Evolutionary conservation across 2,329 filamentous ascomycete genomes (phyloP).

Genomic region (Stachybotrys echinatus): DNA sequence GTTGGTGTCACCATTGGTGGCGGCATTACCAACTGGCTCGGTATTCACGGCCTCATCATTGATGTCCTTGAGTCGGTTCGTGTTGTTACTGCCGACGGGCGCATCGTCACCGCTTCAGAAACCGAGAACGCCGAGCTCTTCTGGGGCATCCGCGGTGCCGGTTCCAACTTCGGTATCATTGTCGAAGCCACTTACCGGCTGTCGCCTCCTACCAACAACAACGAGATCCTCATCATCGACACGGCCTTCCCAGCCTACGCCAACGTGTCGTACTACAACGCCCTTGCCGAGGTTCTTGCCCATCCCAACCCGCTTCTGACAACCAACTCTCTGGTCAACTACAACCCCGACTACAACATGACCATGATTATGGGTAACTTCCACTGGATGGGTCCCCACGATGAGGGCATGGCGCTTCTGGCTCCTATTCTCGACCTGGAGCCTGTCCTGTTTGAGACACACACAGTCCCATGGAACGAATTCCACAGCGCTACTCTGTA

Average conservation of each 20-base stretch:
- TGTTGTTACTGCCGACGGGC: conserved; percentile 32
- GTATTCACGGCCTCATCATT: conserved; percentile 40
- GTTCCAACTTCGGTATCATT: conserved; percentile 37
- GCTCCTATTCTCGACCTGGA: not conserved
- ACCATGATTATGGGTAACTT: not conserved
- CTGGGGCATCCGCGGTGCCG: conserved; percentile 43
- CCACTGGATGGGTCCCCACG: not conserved
- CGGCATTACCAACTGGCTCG: not conserved
- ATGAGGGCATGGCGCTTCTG: not conserved
- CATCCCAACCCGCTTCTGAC: no score
- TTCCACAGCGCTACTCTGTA: no score
- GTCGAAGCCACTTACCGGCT: conserved; percentile 6
- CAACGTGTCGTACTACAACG: not conserved
- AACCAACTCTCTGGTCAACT: no score
- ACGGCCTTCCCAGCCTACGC: not conserved
- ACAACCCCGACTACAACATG: no score
- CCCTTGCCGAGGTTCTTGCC: not conserved
- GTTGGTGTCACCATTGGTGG: not conserved
- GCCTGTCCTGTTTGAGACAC: not conserved
- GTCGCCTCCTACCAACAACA: not conserved
- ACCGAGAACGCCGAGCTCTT: conserved; percentile 37
- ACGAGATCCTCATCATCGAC: not conserved
- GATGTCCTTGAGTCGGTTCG: conserved; percentile 34
- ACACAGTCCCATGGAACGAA: no score
- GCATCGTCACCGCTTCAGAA: conserved; percentile 30